Base-by-base conservation (phyloP, 306 rosid species). In the Corylus avellana region DNA sequence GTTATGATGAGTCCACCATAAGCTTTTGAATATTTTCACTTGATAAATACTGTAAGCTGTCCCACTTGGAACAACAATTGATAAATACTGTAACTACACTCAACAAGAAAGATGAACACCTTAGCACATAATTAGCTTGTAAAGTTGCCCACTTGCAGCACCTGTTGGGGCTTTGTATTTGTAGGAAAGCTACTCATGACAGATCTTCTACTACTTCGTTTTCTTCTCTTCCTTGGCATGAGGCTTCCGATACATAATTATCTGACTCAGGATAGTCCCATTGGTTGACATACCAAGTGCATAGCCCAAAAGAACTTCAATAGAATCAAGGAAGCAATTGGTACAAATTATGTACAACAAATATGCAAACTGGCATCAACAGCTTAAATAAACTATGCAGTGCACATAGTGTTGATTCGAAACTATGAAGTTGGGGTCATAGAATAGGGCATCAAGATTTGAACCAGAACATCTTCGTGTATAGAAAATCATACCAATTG, bases 251-350 rank as follows among this genome's bases (percentile, higher is more conserved):
- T 91, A 95, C 4, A 85, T 2, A 51, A 87, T 35, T 81, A 95
- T 91, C 96, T 91, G 99, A 86, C 93, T 88, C 76, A 95, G 76
- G 82, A 95, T 83, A 79, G 91, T 80, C 64, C 87, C 85, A 77
- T 95, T 93, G 77, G 98, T 95, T 13, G 88, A 91, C 56, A 91
- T 78, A 29, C 97, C 93, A 80, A 93, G 79, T 42, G 76, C 92
- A 29, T 93, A 93, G 80, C 99, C 99, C 89, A 90, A 5, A n/a
- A 95, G 63, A 80, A 95, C 99, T 95, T 79, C 69, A 44, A 74
- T 79, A 62, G 57, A 82, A 72, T 89, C 48, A 88, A 85, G 93
- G 91, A 85, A 77, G 79, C 82, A 49, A 74, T 39, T 79, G 49
- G 58, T 56, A 35, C 12, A 61, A 59, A 29, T 32, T 12, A 13